A percentile compares a stretch with the other conserved stretches of the same genome.
Evolutionary conservation across 1,284 basidiomycete genomes (phyloP).

Genomic region (Heterobasidion annosum): DNA sequence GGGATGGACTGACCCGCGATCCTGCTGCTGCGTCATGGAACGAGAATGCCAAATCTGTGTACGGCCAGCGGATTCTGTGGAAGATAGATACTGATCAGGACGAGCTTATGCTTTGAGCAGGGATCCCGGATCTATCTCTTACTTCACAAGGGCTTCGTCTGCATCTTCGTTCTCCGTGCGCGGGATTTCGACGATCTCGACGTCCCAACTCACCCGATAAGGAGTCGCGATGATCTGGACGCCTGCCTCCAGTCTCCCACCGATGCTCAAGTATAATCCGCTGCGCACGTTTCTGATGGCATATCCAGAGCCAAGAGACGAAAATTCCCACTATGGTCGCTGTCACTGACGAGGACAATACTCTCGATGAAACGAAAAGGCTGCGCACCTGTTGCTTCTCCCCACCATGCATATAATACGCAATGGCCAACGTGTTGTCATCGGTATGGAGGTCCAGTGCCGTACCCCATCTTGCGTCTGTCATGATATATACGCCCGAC

Average conservation of each 20-base stretch:
- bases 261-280: constrained; percentile 6
- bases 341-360: neutral
- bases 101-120: no score
- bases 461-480: constrained; percentile 11
- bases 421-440: constrained; percentile 10
- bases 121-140: neutral
- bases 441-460: constrained; percentile 11
- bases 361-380: neutral
- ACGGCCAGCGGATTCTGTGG: neutral
- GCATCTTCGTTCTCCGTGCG: constrained; percentile 6
- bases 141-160: constrained; percentile 8
- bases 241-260: constrained; percentile 3
- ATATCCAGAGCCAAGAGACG: constrained; percentile 10
- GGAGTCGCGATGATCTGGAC: constrained; percentile 5
- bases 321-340: constrained; percentile 11
- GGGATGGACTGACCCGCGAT: neutral
- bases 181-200: constrained; percentile 8
- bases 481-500: constrained; percentile 9
- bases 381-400: constrained; percentile 12
- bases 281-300: constrained; percentile 7
- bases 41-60: neutral
- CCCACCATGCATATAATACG: constrained; percentile 11
- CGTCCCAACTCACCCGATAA: constrained; percentile 12
- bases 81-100: neutral
- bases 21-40: neutral